Evolutionary conservation across 257 asterid species (phyloP), one percentile per base, ranked within the genome.

Genomic region (Plantago elongata): DNA sequence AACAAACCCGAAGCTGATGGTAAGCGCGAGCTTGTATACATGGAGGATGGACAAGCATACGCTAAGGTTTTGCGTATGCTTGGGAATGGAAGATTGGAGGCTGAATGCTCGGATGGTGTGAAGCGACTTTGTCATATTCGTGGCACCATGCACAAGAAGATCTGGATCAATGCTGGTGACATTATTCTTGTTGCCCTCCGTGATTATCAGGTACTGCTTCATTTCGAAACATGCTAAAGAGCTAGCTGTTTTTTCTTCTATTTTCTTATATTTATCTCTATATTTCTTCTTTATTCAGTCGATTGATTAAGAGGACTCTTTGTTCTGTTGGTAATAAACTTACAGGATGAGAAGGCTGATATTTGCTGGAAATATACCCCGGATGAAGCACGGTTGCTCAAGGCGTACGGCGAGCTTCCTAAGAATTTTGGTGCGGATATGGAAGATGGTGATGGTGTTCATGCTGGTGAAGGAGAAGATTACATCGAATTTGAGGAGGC

Each of bases 111-210:
- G 57, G 98, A 91, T 57, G 92, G 95, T 15, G 81, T 79, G 5
- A 91, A 91, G 74, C 89, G 98, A 7, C 80, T 91, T 46, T 91
- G 92, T 76, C 98, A 91, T 62, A 88, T 91, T 62, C 85, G 98
- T 11, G 98, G 98, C 9, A 91, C 88, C 87, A 84, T 91, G 98
- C 98, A 91, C 65, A 91, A 91, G 74, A 91, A 91, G 65, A 96
- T 91, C 46, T 91, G 96, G 96, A 91, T 91, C 63, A 95, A 95
- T 48, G 94, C 95, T 69, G 98, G 96, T 9, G 98, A 91, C 57
- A 91, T 91, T 49, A 77, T 91, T 60, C 98, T 91, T 70, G 98
- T 91, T 47, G 96, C 96, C 11, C 95, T 91, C 45, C 96, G 98
- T 22, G 96, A 91, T 46, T 91, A 88, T 71, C 98, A 91, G 78